A percentile compares a stretch with the other conserved stretches of the same genome.
Conservation (phyloP, 2,329 filamentous ascomycete species). For the Alternaria triticimaculans region DNA sequence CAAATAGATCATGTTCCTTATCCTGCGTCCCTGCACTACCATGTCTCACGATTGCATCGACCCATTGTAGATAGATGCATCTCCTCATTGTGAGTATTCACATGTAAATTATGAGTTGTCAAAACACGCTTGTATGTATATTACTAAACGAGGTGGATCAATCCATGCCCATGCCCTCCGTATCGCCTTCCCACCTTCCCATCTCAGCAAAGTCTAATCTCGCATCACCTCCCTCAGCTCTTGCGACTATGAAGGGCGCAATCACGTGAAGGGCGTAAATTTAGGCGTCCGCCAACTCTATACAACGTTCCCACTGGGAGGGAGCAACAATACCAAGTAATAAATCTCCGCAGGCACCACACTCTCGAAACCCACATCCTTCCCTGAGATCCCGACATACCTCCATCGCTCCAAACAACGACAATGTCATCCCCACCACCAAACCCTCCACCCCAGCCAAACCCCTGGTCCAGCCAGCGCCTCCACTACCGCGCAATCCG, state of each 20-base stretch:
- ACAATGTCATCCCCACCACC: neutral
- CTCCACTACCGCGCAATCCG: slow-evolving; percentile 37
- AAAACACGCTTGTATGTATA: neutral
- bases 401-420: neutral
- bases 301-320: neutral
- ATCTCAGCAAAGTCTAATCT: neutral
- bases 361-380: neutral
- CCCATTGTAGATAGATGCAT: neutral
- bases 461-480: slow-evolving; percentile 18
- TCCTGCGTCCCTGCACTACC: too few relatives aligned
- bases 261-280: neutral
- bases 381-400: neutral
- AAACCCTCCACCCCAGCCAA: neutral
- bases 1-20: too few relatives aligned
- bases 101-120: neutral
- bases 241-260: neutral
- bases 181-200: too few relatives aligned
- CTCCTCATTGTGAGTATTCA: neutral
- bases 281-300: neutral
- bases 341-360: neutral
- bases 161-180: too few relatives aligned
- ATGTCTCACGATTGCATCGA: neutral
- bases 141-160: neutral
- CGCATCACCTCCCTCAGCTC: neutral
- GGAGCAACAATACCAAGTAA: neutral